A percentile compares a stretch with the other conserved stretches of the same genome.
Evolutionary conservation across 441 rosid species (phyloP).

Genomic region (Gossypium schwendimanii): DNA sequence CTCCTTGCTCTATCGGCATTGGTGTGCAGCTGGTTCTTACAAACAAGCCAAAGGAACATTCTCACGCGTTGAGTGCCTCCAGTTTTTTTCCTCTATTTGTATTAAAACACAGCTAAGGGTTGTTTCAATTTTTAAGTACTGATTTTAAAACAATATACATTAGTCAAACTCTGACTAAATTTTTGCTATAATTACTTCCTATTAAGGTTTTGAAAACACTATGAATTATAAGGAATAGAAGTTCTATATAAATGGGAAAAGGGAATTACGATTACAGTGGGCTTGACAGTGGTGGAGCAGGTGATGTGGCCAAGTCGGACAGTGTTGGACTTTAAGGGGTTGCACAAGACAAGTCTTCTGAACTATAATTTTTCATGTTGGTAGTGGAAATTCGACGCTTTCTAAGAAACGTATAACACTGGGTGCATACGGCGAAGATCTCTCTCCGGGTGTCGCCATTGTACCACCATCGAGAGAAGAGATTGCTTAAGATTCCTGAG

Average conservation of each 20-base stretch:
- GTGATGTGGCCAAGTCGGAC: constrained; percentile 52
- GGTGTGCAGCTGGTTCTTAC: too few relatives aligned
- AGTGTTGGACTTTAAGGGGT: constrained; percentile 30
- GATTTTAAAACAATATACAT: too few relatives aligned
- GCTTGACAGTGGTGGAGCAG: constrained; percentile 50
- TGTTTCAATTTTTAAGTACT: too few relatives aligned
- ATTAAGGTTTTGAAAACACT: too few relatives aligned
- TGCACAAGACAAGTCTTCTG: constrained; percentile 34
- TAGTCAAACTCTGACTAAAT: too few relatives aligned
- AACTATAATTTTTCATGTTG: constrained; percentile 21
- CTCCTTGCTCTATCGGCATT: too few relatives aligned
- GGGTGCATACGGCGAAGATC: constrained; percentile 15
- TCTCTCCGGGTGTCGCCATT: constrained; percentile 17
- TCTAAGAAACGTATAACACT: constrained; percentile 24
- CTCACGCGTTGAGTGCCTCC: too few relatives aligned
- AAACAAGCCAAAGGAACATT: too few relatives aligned
- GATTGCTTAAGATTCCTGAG: neutral
- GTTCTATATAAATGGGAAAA: neutral
- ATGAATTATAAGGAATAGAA: too few relatives aligned
- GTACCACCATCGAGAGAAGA: constrained; percentile 10
- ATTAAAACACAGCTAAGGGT: too few relatives aligned
- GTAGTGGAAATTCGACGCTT: constrained; percentile 16
- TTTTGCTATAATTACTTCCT: too few relatives aligned
- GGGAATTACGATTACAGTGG: constrained; percentile 37
- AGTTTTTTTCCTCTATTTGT: too few relatives aligned